Base-by-base conservation (phyloP, 202 grass and related monocot species). In the Musa balbisiana region DNA sequence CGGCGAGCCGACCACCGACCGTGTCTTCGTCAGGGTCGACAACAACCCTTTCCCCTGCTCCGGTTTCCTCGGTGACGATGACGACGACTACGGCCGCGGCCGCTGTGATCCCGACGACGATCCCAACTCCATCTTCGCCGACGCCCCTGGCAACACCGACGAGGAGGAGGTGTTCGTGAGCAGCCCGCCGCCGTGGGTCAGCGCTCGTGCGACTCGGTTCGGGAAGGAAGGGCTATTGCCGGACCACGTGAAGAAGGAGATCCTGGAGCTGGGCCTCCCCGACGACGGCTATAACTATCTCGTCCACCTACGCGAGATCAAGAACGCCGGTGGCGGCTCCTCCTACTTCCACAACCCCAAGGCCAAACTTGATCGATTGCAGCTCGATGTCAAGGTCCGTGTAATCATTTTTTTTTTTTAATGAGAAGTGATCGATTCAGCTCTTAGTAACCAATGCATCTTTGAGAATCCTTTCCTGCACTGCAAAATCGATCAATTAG, bases 251-350 rank as follows among this genome's bases (percentile, higher is more conserved):
- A 92, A 87, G 72, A 71, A 29, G 20, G 87, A 93, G 67, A 98
- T 94, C 60, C 68, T 94, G 51, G 88, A 90, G 29, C 73, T 98
- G 33, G 95, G 88, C 55, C 87, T 94, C 77, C 94, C 91, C 0
- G 91, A 98, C 76, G 91, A 98, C 43, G 91, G 87, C 11, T 98
- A 98, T 83, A 89, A 98, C 79, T 98, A 98, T 80, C 87, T 98
- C 67, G 0, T 55, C 68, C 95, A 99, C 74, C 83, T 99, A 52
- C 89, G 89, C 29, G 89, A 98, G 68, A 79, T 94, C 78, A 90
- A 82, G 53, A 85, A 88, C 2, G 88, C 89, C 49, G 91, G 87
- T 5, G 85, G 80, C 1, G 87, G 87, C 11, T 79, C 91, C 26
- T 86, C 74, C 2, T 92, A 92, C 81, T 82, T 83, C 62, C 80